These are phyloP conservation scores for Termitomyces sp. DNA, from an alignment of 768 basidiomycete genomes.

Conservation along the genomic window DNA sequence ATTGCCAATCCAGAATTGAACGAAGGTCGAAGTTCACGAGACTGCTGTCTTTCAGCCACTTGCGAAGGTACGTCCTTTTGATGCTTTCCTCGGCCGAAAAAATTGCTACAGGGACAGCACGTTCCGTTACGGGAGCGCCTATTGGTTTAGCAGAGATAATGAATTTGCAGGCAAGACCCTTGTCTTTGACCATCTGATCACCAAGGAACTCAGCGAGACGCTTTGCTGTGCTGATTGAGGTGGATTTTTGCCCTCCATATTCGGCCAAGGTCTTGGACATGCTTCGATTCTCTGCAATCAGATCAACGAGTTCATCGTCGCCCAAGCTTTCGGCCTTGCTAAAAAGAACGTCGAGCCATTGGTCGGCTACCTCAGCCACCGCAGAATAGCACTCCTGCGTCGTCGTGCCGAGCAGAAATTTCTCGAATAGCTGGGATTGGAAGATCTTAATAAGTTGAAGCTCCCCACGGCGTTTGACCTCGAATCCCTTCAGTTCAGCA, in stretches of 20 bases:
- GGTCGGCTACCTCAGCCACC: constrained; percentile 90
- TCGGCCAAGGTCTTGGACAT: constrained; percentile 97
- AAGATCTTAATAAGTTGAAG: constrained; percentile 99
- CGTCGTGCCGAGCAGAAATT: constrained; percentile 89
- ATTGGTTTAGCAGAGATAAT: constrained; percentile 94
- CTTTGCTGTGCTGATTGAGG: constrained; percentile 94
- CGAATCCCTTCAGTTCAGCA: constrained; percentile 99
- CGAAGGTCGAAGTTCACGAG: constrained; percentile 87
- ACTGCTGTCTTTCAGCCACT: constrained; percentile 94
- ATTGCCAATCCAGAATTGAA: constrained; percentile 95
- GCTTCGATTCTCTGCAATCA: constrained; percentile 97
- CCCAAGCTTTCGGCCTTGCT: constrained; percentile 78
- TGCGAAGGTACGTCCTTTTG: constrained; percentile 86
- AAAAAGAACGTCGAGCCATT: constrained; percentile 96
- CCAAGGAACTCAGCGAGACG: constrained; percentile 96
- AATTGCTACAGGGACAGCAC: constrained; percentile 95
- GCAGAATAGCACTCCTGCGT: constrained; percentile 94
- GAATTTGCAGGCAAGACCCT: constrained; percentile 97
- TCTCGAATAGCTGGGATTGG: constrained; percentile 98
- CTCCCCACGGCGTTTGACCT: constrained; percentile 96
- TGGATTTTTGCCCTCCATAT: constrained; percentile 95
- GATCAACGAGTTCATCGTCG: constrained; percentile 93
- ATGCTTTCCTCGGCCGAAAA: constrained; percentile 93
- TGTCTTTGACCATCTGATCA: constrained; percentile 99
- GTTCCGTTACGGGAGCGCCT: constrained; percentile 94